phyloP scores from a whole-genome alignment of 495 filamentous ascomycete species.

The Hypoxylon fragiforme region DNA sequence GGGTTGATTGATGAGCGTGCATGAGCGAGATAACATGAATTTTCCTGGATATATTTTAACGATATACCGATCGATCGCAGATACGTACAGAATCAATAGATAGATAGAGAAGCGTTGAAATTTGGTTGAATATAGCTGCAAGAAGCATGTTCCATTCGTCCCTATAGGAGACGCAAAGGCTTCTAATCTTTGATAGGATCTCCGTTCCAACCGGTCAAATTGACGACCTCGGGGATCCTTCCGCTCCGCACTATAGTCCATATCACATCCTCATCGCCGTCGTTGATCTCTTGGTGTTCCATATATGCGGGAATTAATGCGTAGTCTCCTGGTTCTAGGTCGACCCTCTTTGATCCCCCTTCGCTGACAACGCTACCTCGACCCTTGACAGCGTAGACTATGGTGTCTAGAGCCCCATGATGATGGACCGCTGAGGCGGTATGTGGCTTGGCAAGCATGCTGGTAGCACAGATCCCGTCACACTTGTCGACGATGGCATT shows the following conservation, averaged over 20 bases:
- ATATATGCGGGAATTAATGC: constrained; percentile 58
- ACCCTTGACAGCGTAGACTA: constrained; percentile 56
- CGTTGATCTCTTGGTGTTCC: constrained; percentile 62
- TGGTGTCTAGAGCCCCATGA: constrained; percentile 58
- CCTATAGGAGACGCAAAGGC: constrained; percentile 5
- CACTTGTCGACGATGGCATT: constrained; percentile 55
- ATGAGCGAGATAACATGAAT: background rate
- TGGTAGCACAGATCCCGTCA: constrained; percentile 49
- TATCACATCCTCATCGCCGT: constrained; percentile 56
- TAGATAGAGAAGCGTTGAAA: constrained; percentile 7
- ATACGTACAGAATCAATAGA: constrained; percentile 30
- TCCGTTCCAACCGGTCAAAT: constrained; percentile 54
- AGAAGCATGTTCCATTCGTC: constrained; percentile 3
- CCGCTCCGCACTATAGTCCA: constrained; percentile 61
- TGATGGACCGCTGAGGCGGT: constrained; percentile 56
- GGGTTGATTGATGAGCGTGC: no score
- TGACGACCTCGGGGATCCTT: constrained; percentile 51
- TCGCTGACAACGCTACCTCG: constrained; percentile 49
- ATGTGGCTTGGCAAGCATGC: constrained; percentile 60
- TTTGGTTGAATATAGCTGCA: constrained; percentile 3
- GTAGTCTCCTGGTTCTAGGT: constrained; percentile 56
- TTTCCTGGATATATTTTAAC: constrained; percentile 1
- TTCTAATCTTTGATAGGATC: constrained; percentile 16
- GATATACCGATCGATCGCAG: constrained; percentile 15
- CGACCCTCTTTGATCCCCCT: constrained; percentile 42